A percentile compares a stretch with the other conserved stretches of the same genome.
These are phyloP conservation scores for Chlorella sp. DNA, from an alignment of 139 green algal genomes.

Conservation along the genomic window DNA sequence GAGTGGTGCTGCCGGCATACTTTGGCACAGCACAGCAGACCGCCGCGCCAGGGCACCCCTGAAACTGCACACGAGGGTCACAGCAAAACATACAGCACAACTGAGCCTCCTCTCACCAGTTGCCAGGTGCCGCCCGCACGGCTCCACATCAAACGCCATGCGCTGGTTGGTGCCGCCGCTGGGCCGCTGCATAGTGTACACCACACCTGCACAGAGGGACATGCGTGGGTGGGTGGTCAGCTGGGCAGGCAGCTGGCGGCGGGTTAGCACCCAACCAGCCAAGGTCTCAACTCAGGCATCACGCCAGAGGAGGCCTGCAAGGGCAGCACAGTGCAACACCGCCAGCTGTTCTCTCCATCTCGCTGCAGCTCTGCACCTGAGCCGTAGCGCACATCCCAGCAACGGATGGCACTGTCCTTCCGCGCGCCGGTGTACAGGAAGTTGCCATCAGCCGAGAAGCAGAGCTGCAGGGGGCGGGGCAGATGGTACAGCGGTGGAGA, in stretches of 20 bases:
- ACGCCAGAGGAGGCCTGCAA: too few relatives aligned
- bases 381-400: conserved; percentile 89
- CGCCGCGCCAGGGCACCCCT: too few relatives aligned
- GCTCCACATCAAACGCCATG: conserved; percentile 94
- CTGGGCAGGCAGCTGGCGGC: too few relatives aligned
- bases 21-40: neutral
- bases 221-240: neutral
- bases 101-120: conserved; percentile 53
- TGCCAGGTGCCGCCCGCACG: conserved; percentile 82
- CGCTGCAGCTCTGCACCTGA: conserved; percentile 25
- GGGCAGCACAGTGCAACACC: too few relatives aligned
- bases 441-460: conserved; percentile 83
- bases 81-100: neutral
- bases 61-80: neutral
- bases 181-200: conserved; percentile 78
- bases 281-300: too few relatives aligned
- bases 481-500: neutral
- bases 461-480: conserved; percentile 52
- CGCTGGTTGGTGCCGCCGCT: conserved; percentile 88
- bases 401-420: conserved; percentile 78
- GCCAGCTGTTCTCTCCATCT: too few relatives aligned
- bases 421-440: conserved; percentile 91
- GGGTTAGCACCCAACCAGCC: too few relatives aligned
- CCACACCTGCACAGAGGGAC: conserved; percentile 1
- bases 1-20: neutral